A percentile compares a stretch with the other conserved stretches of the same genome.
Conservation (phyloP, 768 basidiomycete genomes). For the Lactarius sp. region DNA sequence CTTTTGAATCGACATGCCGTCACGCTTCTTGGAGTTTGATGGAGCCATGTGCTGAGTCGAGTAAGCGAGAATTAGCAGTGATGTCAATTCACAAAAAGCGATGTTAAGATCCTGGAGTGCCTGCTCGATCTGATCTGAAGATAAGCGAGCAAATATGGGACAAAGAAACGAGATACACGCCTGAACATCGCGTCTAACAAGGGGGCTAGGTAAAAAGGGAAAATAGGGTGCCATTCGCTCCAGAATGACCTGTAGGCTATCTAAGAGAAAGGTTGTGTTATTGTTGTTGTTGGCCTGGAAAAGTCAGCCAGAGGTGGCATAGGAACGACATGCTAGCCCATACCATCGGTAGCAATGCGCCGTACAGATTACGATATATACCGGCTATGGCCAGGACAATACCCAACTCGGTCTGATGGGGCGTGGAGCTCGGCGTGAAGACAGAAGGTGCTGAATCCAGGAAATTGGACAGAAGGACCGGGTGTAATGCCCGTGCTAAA, state of each 20-base stretch:
- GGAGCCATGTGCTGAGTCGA: constrained; percentile 28
- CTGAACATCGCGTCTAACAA: constrained; percentile 50
- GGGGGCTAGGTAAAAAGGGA: constrained; percentile 52
- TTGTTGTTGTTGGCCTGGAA: constrained; percentile 23
- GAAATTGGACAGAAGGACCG: constrained; percentile 76
- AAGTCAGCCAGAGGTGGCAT: not conserved
- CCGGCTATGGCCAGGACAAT: constrained; percentile 52
- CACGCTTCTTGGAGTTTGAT: constrained; percentile 17
- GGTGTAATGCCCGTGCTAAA: constrained; percentile 68
- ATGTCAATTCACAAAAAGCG: constrained; percentile 71
- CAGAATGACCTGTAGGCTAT: constrained; percentile 56
- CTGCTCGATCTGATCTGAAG: constrained; percentile 50
- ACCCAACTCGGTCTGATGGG: constrained; percentile 56
- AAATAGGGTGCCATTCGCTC: constrained; percentile 80
- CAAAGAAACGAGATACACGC: constrained; percentile 32
- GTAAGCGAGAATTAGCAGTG: constrained; percentile 47
- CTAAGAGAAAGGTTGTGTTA: constrained; percentile 34
- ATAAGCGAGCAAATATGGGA: constrained; percentile 12
- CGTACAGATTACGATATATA: constrained; percentile 59
- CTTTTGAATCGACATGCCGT: constrained; percentile 12
- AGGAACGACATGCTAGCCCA: constrained; percentile 27
- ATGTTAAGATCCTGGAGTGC: constrained; percentile 67
- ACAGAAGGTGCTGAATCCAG: constrained; percentile 82
- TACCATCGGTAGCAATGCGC: constrained; percentile 43
- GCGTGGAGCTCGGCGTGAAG: constrained; percentile 62